Conservation (phyloP, 2,329 filamentous ascomycete genomes). For the Sporothrix pseudoabietina region DNA sequence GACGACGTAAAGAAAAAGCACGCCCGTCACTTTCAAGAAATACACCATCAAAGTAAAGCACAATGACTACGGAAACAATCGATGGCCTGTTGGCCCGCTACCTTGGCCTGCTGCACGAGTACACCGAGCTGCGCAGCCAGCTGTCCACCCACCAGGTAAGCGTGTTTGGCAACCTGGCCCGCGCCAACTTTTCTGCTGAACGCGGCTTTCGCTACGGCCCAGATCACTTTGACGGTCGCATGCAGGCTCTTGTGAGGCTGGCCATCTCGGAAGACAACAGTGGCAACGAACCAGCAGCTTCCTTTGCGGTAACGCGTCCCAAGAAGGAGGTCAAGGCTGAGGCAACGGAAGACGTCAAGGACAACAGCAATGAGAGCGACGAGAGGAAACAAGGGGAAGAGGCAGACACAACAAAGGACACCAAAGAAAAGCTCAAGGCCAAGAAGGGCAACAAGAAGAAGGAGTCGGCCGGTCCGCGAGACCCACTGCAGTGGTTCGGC, state of each 20-base stretch:
- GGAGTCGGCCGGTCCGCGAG: slow-evolving; percentile 35
- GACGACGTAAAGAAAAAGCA: not conserved
- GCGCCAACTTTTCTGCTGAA: slow-evolving; percentile 73
- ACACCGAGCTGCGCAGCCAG: slow-evolving; percentile 59
- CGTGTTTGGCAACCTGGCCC: slow-evolving; percentile 64
- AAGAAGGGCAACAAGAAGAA: slow-evolving; percentile 29
- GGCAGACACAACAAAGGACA: not conserved
- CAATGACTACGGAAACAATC: slow-evolving; percentile 49
- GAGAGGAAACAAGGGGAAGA: slow-evolving; percentile 28
- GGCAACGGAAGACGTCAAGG: not conserved
- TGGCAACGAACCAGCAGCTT: not conserved
- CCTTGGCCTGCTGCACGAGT: slow-evolving; percentile 66
- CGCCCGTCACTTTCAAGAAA: not conserved
- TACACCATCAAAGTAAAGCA: not conserved
- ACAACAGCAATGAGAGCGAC: not conserved
- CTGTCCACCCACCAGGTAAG: slow-evolving; percentile 58
- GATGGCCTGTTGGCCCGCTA: slow-evolving; percentile 68
- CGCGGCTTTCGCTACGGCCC: slow-evolving; percentile 65
- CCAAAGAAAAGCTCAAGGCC: not conserved
- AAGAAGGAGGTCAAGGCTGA: slow-evolving; percentile 7
- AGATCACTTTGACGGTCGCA: slow-evolving; percentile 72
- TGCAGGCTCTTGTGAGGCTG: slow-evolving; percentile 61
- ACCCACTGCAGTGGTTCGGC: slow-evolving; percentile 64
- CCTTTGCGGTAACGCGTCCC: slow-evolving; percentile 30
- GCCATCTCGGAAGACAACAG: slow-evolving; percentile 35